Percentiles rank a stretch among this genome's conserved stretches.
Evolutionary conservation across 805 yeast genomes (phyloP).

Genomic region (Barnettozyma sp.): DNA sequence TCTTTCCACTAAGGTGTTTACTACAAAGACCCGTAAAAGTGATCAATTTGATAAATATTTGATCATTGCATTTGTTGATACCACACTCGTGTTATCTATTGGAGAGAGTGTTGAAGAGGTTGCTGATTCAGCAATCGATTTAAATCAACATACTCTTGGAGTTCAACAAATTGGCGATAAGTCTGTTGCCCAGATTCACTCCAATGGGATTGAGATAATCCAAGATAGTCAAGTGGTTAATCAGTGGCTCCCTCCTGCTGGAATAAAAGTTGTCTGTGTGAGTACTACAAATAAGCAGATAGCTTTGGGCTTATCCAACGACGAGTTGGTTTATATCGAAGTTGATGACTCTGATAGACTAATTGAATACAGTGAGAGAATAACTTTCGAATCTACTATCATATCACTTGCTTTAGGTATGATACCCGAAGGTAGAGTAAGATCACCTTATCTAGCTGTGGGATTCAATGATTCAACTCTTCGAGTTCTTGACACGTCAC

Average conservation of each 20-base stretch:
- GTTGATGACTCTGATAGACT: conserved; percentile 53
- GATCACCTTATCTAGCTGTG: conserved; percentile 56
- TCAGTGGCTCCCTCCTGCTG: conserved; percentile 83
- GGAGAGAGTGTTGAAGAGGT: conserved; percentile 80
- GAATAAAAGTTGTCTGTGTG: conserved; percentile 54
- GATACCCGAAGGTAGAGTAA: conserved; percentile 37
- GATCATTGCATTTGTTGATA: conserved; percentile 55
- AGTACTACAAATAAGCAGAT: conserved; percentile 63
- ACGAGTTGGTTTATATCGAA: conserved; percentile 80
- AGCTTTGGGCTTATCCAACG: conserved; percentile 61
- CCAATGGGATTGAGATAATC: conserved; percentile 62
- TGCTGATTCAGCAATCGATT: conserved; percentile 53
- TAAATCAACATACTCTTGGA: conserved; percentile 53
- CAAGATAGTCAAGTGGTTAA: conserved; percentile 18
- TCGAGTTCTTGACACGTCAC: conserved; percentile 56
- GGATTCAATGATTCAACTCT: conserved; percentile 69
- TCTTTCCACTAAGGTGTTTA: conserved; percentile 54
- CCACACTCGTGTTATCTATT: conserved; percentile 66
- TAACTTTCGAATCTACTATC: conserved; percentile 46
- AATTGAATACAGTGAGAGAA: conserved; percentile 59
- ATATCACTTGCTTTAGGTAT: conserved; percentile 43
- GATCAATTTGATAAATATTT: conserved; percentile 55
- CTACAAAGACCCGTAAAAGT: conserved; percentile 41
- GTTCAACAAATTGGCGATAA: conserved; percentile 59
- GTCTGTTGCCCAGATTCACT: conserved; percentile 67